Conservation (phyloP, 257 asterid genomes). For the Solanum medicagineum region DNA sequence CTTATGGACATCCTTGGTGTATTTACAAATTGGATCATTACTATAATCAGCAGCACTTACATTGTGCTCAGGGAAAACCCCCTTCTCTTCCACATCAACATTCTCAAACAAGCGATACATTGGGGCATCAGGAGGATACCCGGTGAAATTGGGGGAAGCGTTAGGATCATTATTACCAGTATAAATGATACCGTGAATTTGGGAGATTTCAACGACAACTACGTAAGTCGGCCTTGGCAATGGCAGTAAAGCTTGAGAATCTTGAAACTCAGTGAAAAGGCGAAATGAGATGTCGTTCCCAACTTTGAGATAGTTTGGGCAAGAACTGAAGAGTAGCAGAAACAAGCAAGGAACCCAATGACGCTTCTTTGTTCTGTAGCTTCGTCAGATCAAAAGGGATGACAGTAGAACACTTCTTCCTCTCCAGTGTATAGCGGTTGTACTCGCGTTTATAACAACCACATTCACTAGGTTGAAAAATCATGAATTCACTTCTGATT, state of each 20-base stretch:
- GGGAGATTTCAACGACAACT: neutral
- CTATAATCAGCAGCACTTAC: too few species aligned
- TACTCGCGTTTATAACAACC: neutral
- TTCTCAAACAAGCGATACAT: neutral
- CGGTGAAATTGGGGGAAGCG: neutral
- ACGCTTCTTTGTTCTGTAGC: neutral
- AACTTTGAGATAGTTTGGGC: neutral
- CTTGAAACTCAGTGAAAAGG: neutral
- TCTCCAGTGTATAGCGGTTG: neutral
- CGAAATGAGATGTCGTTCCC: neutral
- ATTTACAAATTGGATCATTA: neutral
- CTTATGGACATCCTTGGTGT: neutral
- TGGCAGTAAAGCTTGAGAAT: neutral
- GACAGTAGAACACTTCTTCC: neutral
- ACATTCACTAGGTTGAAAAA: neutral
- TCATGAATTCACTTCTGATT: neutral
- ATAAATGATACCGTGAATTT: neutral
- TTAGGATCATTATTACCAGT: neutral
- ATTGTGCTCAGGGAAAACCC: neutral
- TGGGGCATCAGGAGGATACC: neutral
- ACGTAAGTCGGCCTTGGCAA: neutral
- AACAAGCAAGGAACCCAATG: neutral
- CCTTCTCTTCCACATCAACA: neutral
- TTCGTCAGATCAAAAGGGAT: neutral
- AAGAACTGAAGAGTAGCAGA: neutral